These are phyloP conservation scores for Cladosporium sp. DNA, from an alignment of 2,329 filamentous ascomycete genomes.

Conservation along the genomic window DNA sequence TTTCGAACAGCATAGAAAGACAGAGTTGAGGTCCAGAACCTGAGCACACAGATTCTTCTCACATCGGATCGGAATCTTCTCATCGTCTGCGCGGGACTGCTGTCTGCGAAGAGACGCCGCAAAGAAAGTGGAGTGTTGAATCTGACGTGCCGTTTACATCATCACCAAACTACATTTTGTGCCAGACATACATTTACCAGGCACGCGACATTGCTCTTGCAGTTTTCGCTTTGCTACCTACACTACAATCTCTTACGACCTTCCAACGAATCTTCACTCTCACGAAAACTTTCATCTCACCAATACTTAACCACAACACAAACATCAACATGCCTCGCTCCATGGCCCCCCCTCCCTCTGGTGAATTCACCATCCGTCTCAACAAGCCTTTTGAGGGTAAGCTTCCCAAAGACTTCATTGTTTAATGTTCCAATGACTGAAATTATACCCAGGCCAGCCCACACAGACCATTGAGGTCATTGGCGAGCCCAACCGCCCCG, in stretches of 20 bases:
- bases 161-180: constrained; percentile 3
- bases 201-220: neutral
- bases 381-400: constrained; percentile 31
- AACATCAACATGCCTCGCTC: constrained; percentile 28
- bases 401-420: neutral
- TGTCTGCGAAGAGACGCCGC: constrained; percentile 6
- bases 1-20: constrained; percentile 1
- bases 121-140: constrained; percentile 2
- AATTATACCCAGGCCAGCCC: constrained; percentile 22
- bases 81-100: neutral
- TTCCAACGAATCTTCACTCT: neutral
- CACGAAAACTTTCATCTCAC: neutral
- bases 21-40: neutral
- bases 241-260: neutral
- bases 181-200: constrained; percentile 5
- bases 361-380: constrained; percentile 30
- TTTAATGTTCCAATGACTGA: constrained; percentile 9
- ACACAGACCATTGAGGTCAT: constrained; percentile 34
- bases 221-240: neutral
- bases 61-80: neutral
- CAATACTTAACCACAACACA: neutral
- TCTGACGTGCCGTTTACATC: constrained; percentile 3
- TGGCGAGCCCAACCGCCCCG: constrained; percentile 36
- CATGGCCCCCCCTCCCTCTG: constrained; percentile 31
- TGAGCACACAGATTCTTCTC: neutral